Base-by-base conservation (phyloP, 2,329 filamentous ascomycete species). In the Cryphonectria radicalis region DNA sequence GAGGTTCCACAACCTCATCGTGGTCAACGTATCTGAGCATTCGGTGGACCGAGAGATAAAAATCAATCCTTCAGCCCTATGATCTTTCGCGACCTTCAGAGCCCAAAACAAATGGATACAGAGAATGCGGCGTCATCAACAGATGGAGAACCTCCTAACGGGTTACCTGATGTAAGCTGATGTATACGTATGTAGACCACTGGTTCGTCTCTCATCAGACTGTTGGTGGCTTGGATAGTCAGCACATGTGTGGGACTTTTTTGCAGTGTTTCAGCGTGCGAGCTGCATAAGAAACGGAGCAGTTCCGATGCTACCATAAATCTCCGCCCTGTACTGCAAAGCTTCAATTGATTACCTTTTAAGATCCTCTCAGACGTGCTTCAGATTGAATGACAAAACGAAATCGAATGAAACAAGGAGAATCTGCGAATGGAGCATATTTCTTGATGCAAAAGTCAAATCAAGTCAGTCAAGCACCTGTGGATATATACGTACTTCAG, bases 91-190 rank as follows among this genome's bases (percentile, higher is more conserved):
- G 11, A 7, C 25, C 25, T 19, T 17, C 13, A 19, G 19, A 28
- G 17, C 25, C 6, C 28, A 32, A 59, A 59, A 17, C 6, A 19
- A 59, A 7, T 35, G 25, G 13, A 32, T 57, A 28, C 53, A 57
- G n/a, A 22, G 17, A 32, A 32, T 32, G 53, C n/a, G 10, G 10
- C 11, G 11, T 32, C 13, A 13, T 6, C 32, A 35, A 62, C 8
- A 62, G 11, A 32, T 35, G 14, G 17, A 37, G 57, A n/a, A 35
- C 13, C 5, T 10, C 13, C 19, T 10, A 40, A 37, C 35, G 17
- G 35, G 19, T n/a, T 37, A 40, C n/a, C 59, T 40, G 35, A 40
- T 62, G 59, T 62, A 62, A 62, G 59, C 59, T 62, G 8, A 62
- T n/a, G 17, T 25, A 40, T n/a, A 19, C 19, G 59, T n/a, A 19